These are phyloP conservation scores for Tuber magnatum DNA, from an alignment of 495 filamentous ascomycete species.

Conservation along the genomic window DNA sequence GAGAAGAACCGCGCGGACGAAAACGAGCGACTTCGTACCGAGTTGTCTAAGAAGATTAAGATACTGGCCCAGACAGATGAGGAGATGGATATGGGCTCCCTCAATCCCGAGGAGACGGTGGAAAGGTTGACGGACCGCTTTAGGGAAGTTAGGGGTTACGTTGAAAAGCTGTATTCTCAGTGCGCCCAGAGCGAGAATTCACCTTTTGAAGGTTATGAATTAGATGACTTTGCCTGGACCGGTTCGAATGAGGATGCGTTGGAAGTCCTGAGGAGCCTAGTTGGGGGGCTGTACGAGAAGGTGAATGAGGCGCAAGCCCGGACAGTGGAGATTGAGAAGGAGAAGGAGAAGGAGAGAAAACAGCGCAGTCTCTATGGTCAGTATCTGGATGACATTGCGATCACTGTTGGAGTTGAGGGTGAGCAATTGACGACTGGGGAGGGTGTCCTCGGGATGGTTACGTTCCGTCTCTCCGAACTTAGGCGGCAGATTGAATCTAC, in stretches of 20 bases:
- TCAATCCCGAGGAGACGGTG: slow-evolving; percentile 34
- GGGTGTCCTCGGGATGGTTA: slow-evolving; percentile 16
- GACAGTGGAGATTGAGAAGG: slow-evolving; percentile 8
- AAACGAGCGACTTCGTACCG: slow-evolving; percentile 23
- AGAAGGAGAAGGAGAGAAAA: slow-evolving; percentile 17
- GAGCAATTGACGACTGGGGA: slow-evolving; percentile 9
- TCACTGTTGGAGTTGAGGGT: slow-evolving; percentile 7
- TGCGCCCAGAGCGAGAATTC: slow-evolving; percentile 11
- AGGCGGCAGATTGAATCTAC: slow-evolving; percentile 22
- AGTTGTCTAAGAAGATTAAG: slow-evolving; percentile 35
- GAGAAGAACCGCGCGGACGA: slow-evolving; percentile 39
- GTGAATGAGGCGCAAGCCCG: slow-evolving; percentile 12
- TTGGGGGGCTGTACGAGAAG: slow-evolving; percentile 26
- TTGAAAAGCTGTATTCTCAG: slow-evolving; percentile 28
- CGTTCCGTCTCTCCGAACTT: slow-evolving; percentile 23
- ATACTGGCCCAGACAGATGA: slow-evolving; percentile 30
- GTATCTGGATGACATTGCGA: slow-evolving; percentile 32
- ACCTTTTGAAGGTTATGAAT: slow-evolving; percentile 24
- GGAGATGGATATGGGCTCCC: slow-evolving; percentile 10
- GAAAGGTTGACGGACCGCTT: slow-evolving; percentile 38
- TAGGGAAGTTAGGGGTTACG: slow-evolving; percentile 25
- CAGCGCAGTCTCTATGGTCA: slow-evolving; percentile 21
- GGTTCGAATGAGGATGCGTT: slow-evolving; percentile 37
- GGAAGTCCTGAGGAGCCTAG: slow-evolving; percentile 19
- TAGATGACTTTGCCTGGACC: slow-evolving; percentile 33